Evolutionary conservation across 225 moss, liverwort and hornwort species (phyloP), one percentile per base, ranked within the genome.

Genomic region (Takakia lepidozioides): DNA sequence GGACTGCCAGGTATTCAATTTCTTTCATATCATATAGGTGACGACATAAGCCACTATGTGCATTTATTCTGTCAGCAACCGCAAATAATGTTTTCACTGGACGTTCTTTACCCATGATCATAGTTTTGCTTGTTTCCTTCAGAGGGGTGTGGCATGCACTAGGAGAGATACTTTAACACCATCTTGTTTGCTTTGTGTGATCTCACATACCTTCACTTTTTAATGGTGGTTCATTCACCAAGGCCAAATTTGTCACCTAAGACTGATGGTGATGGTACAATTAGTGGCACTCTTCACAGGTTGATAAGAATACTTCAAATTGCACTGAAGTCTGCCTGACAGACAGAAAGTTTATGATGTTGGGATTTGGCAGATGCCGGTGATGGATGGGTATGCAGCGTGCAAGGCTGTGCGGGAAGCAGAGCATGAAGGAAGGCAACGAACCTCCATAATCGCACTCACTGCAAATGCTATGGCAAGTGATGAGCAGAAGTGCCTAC

Each of bases 391-490:
- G 0, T 84, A 72, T 29, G 81, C 84, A 52, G 84, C 87, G 30
- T 84, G 84, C 49, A 78, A 55, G 48, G 84, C 84, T 25, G 55
- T 87, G 26, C 64, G 87, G 19, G 72, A 74, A 19, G 66, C 62
- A 19, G 87, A 87, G 54, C 37, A 48, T n/a, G 74, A 75, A 24
- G 67, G 66, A 49, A 56, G 59, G 46, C 84, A 84, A 51, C 77
- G 75, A 24, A 87, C 87, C 4, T 62, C 64, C 32, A 81, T 87
- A 23, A 75, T 87, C 46, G 87, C 87, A 34, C 56, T 87, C 32
- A 87, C 87, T 27, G 87, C 87, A 3, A 87, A 87, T 54, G 87
- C 87, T 11, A 87, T 87, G 87, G 83, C 83, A 2, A 78, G 84
- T 50, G 87, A 87, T 59, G 80, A 84, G 59, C 69, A 84, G 53